Evolutionary conservation across 495 filamentous ascomycete species (phyloP), one percentile per base, ranked within the genome.

Genomic region (Xylaria curta): DNA sequence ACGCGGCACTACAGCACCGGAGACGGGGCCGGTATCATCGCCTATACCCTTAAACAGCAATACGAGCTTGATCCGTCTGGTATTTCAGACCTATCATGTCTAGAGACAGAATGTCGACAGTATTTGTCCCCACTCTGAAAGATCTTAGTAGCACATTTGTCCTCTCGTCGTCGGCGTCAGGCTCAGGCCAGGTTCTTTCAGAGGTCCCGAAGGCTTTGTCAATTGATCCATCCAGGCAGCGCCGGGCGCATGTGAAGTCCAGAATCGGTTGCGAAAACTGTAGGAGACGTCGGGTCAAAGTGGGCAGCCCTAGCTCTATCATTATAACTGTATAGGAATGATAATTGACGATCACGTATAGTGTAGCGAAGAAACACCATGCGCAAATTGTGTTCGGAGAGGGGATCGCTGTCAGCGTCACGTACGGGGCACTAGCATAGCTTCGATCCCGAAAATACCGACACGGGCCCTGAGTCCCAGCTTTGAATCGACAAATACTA

Each of bases 211-310:
- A 58, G 40, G 54, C 31, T 38, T 62, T 73, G 49, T 67, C 44
- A 10, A 12, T 59, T 24, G 74, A 75, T 65, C 66, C 60, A 64
- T 67, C 58, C n/a, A 70, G 74, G 59, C 72, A 67, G 40, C 42
- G 72, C 15, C 38, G 71, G 54, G 36, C 62, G 36, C 74, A 75
- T 60, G 42, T 70, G 21, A 75, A 75, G 54, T 73, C 74, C 8
- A 75, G 60, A 59, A 44, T 24, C 2, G 74, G 74, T 33, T 75
- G 74, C 38, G 71, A 74, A 36, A 69, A 75, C 9, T 75, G 74
- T 36, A 73, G 71, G 71, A 75, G 65, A 59, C 74, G 74, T 26
- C 72, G 74, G 21, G 75, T 73, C 19, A 73, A 73, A 60, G 72
- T 73, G 15, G 19, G 67, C 17, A 24, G 4, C 17, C 49, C 58